A percentile compares a stretch with the other conserved stretches of the same genome.
Evolutionary conservation across 2,329 filamentous ascomycete genomes (phyloP).

Genomic region (Paracorniculantispora psalliotae): DNA sequence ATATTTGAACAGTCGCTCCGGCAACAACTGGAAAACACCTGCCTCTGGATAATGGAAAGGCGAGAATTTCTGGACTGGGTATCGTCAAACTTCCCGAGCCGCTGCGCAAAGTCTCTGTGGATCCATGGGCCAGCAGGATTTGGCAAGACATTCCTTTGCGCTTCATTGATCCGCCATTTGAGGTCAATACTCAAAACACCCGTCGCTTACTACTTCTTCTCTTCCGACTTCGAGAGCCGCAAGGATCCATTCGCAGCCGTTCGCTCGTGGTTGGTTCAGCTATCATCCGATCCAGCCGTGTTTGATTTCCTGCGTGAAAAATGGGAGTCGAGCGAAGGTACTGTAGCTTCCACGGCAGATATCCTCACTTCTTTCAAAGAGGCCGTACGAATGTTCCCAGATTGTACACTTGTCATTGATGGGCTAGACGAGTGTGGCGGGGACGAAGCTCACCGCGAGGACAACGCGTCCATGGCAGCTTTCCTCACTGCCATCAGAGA

Average conservation of each 20-base stretch:
- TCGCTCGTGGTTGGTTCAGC: conserved; percentile 27
- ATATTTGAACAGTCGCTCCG: conserved; percentile 19
- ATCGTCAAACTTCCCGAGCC: not conserved
- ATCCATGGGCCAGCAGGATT: conserved; percentile 26
- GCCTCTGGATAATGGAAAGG: conserved; percentile 21
- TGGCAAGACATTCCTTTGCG: conserved; percentile 30
- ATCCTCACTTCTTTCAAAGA: not conserved
- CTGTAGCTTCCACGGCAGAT: not conserved
- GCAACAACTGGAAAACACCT: conserved; percentile 21
- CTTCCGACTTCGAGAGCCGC: conserved; percentile 22
- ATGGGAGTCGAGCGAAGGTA: not conserved
- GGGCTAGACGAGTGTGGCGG: conserved; percentile 30
- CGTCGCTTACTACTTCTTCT: conserved; percentile 30
- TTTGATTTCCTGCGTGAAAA: conserved; percentile 10
- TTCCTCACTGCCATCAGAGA: not conserved
- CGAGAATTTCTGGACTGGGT: not conserved
- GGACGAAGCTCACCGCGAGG: not conserved
- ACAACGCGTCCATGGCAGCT: not conserved
- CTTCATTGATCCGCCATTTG: conserved; percentile 24
- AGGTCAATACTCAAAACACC: not conserved
- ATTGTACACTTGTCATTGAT: conserved; percentile 12
- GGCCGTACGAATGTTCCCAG: not conserved
- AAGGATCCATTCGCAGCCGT: conserved; percentile 23
- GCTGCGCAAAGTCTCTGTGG: conserved; percentile 24
- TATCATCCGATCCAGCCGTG: conserved; percentile 12